phyloP scores from a whole-genome alignment of 1,284 basidiomycete genomes.

The Ustilago loliicola region DNA sequence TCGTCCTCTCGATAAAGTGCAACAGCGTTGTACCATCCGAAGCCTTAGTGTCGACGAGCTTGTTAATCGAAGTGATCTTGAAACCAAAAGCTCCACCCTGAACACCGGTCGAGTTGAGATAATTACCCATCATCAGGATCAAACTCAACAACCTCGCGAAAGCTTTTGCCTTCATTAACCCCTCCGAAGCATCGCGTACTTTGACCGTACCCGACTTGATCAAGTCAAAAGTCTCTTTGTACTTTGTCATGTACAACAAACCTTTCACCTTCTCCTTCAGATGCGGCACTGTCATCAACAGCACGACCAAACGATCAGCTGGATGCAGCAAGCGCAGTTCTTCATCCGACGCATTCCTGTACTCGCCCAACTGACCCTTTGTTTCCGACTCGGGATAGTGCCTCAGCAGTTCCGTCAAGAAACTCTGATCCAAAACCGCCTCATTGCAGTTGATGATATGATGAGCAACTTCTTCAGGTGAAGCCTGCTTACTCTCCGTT shows the following conservation, averaged over 20 bases:
- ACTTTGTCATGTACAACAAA: conserved; percentile 81
- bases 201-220: conserved; percentile 53
- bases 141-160: conserved; percentile 64
- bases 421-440: conserved; percentile 67
- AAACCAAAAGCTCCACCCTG: conserved; percentile 98
- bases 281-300: conserved; percentile 93
- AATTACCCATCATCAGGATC: conserved; percentile 95
- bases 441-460: conserved; percentile 69
- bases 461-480: conserved; percentile 69
- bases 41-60: conserved; percentile 97
- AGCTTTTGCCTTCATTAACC: conserved; percentile 62
- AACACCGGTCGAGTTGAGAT: conserved; percentile 95
- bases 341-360: conserved; percentile 86
- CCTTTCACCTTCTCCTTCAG: conserved; percentile 91
- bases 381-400: conserved; percentile 70
- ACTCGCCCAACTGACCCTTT: conserved; percentile 72
- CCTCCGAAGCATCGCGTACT: conserved; percentile 63
- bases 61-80: conserved; percentile 97
- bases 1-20: conserved; percentile 92
- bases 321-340: conserved; percentile 90
- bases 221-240: conserved; percentile 67
- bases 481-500: conserved; percentile 64
- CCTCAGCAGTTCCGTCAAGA: conserved; percentile 67
- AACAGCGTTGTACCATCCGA: conserved; percentile 85
- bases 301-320: conserved; percentile 95